Evolutionary conservation across 129 eudicot genomes (phyloP).

Genomic region (Erigeron canadensis): DNA sequence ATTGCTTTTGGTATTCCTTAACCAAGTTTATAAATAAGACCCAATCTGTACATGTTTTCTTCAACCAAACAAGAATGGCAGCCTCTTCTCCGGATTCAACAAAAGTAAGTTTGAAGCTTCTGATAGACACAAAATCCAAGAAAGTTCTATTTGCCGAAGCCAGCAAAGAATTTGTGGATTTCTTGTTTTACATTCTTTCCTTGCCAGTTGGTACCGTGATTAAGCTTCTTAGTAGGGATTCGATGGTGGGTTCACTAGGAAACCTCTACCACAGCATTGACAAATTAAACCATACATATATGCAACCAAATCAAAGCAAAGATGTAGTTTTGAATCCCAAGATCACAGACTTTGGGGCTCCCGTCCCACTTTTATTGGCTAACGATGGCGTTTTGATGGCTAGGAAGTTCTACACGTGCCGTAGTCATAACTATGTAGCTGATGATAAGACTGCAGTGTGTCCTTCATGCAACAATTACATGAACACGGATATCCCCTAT

Average conservation of each 20-base stretch:
- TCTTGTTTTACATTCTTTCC: conserved; percentile 35
- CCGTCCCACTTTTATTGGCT: conserved; percentile 24
- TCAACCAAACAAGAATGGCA: conserved; percentile 19
- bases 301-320: conserved; percentile 22
- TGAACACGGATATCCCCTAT: neutral
- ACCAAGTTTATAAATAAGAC: conserved; percentile 9
- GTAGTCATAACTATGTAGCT: neutral
- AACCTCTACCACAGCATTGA: conserved; percentile 37
- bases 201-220: conserved; percentile 34
- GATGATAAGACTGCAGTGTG: conserved; percentile 27
- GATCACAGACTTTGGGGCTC: neutral
- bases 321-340: conserved; percentile 36
- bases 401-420: conserved; percentile 25
- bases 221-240: conserved; percentile 25
- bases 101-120: conserved; percentile 34
- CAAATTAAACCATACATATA: conserved; percentile 19
- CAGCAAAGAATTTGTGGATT: conserved; percentile 32
- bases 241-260: conserved; percentile 38
- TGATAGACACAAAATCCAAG: conserved; percentile 33
- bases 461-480: neutral
- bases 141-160: conserved; percentile 51
- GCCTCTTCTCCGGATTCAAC: conserved; percentile 16
- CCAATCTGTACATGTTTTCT: neutral
- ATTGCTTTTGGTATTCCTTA: conserved; percentile 17
- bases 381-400: neutral